These are phyloP conservation scores for Claviceps sp. DNA, from an alignment of 2,329 filamentous ascomycete species.

Conservation along the genomic window DNA sequence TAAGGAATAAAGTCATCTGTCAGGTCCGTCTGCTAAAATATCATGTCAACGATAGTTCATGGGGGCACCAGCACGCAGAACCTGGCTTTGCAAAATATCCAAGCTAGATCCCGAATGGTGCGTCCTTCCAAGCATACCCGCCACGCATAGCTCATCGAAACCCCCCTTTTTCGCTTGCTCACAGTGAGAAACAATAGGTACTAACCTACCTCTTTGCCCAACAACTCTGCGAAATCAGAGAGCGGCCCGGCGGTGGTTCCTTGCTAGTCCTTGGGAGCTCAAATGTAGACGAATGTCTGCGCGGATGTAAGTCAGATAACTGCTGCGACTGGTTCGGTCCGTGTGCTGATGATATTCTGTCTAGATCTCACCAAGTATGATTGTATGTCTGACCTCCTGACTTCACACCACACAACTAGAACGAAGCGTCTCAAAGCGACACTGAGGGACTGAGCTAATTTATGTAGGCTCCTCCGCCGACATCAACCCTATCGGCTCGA, in stretches of 20 bases:
- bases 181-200: background rate
- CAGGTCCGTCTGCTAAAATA: slow-evolving; percentile 1
- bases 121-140: background rate
- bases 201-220: slow-evolving; percentile 33
- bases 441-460: background rate
- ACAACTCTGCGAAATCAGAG: slow-evolving; percentile 11
- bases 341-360: background rate
- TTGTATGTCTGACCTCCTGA: slow-evolving; percentile 4
- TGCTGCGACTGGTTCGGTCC: background rate
- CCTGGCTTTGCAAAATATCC: slow-evolving; percentile 52
- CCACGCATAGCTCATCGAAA: background rate
- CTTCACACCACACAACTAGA: background rate
- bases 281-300: slow-evolving; percentile 15
- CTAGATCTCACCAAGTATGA: slow-evolving; percentile 22
- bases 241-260: slow-evolving; percentile 12
- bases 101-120: slow-evolving; percentile 52
- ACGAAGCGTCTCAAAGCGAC: background rate
- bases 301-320: slow-evolving; percentile 2
- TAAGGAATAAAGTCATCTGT: background rate
- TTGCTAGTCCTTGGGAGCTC: slow-evolving; percentile 16
- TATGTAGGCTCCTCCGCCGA: slow-evolving; percentile 26
- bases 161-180: background rate
- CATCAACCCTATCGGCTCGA: slow-evolving; percentile 13
- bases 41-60: slow-evolving; percentile 22
- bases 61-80: slow-evolving; percentile 47